Percentiles rank a stretch among this genome's conserved stretches.
Evolutionary conservation across 208 protist species (phyloP).

Genomic region (Crithidia brevicula): DNA sequence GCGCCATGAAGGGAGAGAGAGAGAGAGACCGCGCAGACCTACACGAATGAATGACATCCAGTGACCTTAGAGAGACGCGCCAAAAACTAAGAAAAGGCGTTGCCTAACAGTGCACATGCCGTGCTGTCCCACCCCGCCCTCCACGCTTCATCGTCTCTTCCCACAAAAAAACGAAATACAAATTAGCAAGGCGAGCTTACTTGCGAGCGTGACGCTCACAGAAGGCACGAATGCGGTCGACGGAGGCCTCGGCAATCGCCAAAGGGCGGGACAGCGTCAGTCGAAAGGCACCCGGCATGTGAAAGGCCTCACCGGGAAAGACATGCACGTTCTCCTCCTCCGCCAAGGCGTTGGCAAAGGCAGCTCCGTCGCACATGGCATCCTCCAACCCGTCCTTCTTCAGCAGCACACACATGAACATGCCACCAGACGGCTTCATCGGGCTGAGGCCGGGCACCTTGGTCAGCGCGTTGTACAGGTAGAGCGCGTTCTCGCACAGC

Average conservation of each 20-base stretch:
- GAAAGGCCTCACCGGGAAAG: slow-evolving; percentile 88
- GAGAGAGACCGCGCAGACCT: too few species aligned
- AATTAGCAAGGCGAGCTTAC: background rate
- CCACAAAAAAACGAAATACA: slow-evolving; percentile 3
- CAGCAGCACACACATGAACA: slow-evolving; percentile 94
- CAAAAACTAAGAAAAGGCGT: background rate
- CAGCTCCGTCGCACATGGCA: slow-evolving; percentile 53
- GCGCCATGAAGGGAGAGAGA: slow-evolving; percentile 4
- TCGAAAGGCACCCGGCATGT: slow-evolving; percentile 60
- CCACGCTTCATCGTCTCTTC: background rate
- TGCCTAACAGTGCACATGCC: background rate
- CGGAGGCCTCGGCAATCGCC: slow-evolving; percentile 73
- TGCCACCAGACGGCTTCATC: slow-evolving; percentile 72
- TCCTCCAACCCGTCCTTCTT: slow-evolving; percentile 68
- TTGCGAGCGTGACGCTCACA: slow-evolving; percentile 41
- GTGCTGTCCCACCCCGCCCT: background rate
- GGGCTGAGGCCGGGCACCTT: slow-evolving; percentile 20
- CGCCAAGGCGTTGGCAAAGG: slow-evolving; percentile 73
- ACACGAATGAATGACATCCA: too few species aligned
- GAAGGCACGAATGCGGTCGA: slow-evolving; percentile 75
- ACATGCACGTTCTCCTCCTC: slow-evolving; percentile 89
- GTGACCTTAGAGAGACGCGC: too few species aligned
- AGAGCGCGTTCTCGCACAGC: slow-evolving; percentile 38
- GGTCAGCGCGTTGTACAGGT: slow-evolving; percentile 31
- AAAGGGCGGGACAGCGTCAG: slow-evolving; percentile 81